Evolutionary conservation across 2,329 filamentous ascomycete species (phyloP), one percentile per base, ranked within the genome.

Genomic region (Dryadomyces quercivorus): DNA sequence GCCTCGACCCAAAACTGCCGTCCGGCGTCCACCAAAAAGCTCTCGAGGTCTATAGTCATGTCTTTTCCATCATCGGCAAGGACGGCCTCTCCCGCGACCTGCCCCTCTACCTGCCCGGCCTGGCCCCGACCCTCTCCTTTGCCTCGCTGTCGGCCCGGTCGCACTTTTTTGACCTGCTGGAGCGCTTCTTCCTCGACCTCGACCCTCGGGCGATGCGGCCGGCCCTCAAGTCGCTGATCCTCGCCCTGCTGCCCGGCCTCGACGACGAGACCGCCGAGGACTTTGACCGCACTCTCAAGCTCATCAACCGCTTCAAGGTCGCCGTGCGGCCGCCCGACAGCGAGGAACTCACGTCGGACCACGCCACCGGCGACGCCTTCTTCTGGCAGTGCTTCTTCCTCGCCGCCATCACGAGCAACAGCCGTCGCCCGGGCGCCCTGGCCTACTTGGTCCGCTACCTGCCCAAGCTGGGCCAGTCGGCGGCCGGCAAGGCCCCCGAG

Each of bases 341-440:
- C 57, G 71, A 77, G 59, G 71, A 69, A 53, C 75, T 74, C 59
- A 80, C 70, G 36, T 68, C 66, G 54, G 75, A 69, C 42, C 80
- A 79, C 67, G 79, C 73, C 48, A 76, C 76, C 9, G 82, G 83
- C 10, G 88, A 91, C 60, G 87, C 88, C 59, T 96, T 93, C 67
- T 98, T 97, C 67, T 98, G 93, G 93, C 93, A 98, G 70, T 96
- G 90, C 66, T 86, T 98, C 65, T 97, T 98, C 63, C 73, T 98
- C 18, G 89, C 92, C 10, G 86, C 88, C 18, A 93, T 98, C 57
- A 96, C 93, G 1, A 92, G 91, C 63, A 80, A 88, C 45, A 90
- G 84, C 57, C 80, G 92, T 57, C 82, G 93, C 54, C 83, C 88
- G 59, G 93, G 93, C 26, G 90, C 90, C 43, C 74, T 98, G 56